Evolutionary conservation across 140 eudicot species (phyloP), one percentile per base, ranked within the genome.

Genomic region (Flaveria floridana): DNA sequence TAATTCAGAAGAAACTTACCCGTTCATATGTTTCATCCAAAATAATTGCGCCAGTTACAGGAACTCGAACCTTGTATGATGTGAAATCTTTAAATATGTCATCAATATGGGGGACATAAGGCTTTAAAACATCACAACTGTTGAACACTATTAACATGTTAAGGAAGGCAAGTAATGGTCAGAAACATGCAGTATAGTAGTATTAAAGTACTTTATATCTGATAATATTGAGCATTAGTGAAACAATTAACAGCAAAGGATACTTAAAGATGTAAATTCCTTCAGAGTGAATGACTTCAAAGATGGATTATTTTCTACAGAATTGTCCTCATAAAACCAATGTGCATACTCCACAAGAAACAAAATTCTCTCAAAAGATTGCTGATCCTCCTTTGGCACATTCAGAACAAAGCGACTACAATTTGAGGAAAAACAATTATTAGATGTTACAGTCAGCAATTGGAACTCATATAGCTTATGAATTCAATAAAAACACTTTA

Each of bases 301-400:
- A 16, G 99, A 91, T 12, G 99, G 99, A 78, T 95, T 86, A 59
- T 86, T 88, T 80, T 95, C 99, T 19, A 95, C 99, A 0, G 97
- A 75, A 76, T 90, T 95, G 83, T 95, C 99, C 73, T 95, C 99
- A 4, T 95, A 95, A 76, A 88, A 95, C 97, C 99, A 95, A 79
- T 95, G 99, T 13, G 97, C 99, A 53, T 91, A 91, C 87, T 95
- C 99, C 86, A 91, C 96, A 1, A 95, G 92, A 87, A 95, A 95
- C 66, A 94, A 78, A 67, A 94, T 91, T 83, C 99, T 85, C 84
- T 94, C 99, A 52, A 94, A 94, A 42, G 99, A 94, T 66, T 94
- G 97, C 42, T 90, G 99, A 63, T 94, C 99, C 81, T 95, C 99
- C 82, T 95, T 89, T 0, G 99, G 97, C 70, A 91, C 99, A 63